A percentile compares a stretch with the other conserved stretches of the same genome.
phyloP scores from a whole-genome alignment of 805 yeast genomes.

The Barnettozyma pratensis region DNA sequence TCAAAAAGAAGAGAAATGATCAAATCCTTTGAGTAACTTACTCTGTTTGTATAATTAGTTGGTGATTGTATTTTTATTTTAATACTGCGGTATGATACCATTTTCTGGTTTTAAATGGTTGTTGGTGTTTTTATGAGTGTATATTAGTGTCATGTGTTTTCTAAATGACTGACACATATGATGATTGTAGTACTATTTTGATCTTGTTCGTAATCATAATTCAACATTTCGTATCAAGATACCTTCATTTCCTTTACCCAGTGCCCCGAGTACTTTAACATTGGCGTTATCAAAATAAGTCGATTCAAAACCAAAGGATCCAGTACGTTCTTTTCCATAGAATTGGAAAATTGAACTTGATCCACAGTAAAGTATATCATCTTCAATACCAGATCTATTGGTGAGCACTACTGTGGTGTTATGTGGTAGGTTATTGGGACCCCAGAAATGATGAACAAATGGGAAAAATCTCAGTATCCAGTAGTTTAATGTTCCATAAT shows the following conservation, averaged over 20 bases:
- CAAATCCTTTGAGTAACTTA: no score
- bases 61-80: neutral
- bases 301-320: neutral
- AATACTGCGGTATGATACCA: neutral
- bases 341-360: constrained; percentile 54
- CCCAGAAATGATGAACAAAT: constrained; percentile 35
- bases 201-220: neutral
- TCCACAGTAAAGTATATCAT: constrained; percentile 62
- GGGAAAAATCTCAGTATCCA: constrained; percentile 75
- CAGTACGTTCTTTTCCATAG: constrained; percentile 34
- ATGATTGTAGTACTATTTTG: neutral
- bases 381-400: constrained; percentile 79
- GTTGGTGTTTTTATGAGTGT: neutral
- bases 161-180: no score
- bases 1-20: neutral
- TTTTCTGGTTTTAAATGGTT: neutral
- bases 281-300: constrained; percentile 36
- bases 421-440: constrained; percentile 5
- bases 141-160: neutral
- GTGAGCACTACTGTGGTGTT: constrained; percentile 45
- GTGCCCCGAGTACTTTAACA: constrained; percentile 47
- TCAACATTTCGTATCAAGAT: constrained; percentile 55
- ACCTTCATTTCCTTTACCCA: constrained; percentile 66
- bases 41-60: neutral
- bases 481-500: constrained; percentile 51